Percentiles rank a stretch among this genome's conserved stretches.
These are phyloP conservation scores for Cornus suecica DNA, from an alignment of 148 eudicot species.

Conservation along the genomic window DNA sequence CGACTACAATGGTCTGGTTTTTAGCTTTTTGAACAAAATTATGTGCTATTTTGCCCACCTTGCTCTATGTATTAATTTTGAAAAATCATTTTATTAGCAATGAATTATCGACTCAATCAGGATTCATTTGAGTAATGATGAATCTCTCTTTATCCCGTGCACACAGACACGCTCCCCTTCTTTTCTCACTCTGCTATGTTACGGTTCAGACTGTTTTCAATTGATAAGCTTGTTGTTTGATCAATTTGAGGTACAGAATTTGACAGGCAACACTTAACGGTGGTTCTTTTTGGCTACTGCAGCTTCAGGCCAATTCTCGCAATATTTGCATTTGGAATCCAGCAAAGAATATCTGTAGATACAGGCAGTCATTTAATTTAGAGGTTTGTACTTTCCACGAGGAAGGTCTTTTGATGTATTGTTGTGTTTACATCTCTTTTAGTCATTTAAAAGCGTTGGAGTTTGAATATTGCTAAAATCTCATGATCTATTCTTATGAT, in stretches of 20 bases:
- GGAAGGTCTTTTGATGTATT: not conserved
- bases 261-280: not conserved
- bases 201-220: not conserved
- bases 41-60: not conserved
- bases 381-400: conserved; percentile 41
- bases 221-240: not conserved
- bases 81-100: not conserved
- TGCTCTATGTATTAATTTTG: not conserved
- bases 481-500: conserved; percentile 13
- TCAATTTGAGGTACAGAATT: not conserved
- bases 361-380: conserved; percentile 34
- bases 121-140: not conserved
- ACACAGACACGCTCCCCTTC: not conserved
- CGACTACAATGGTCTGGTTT: not conserved
- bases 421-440: not conserved
- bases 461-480: conserved; percentile 1
- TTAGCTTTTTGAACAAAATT: no score
- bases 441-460: not conserved
- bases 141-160: not conserved
- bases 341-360: conserved; percentile 35
- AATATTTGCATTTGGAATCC: conserved; percentile 31
- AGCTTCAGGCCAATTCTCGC: conserved; percentile 41
- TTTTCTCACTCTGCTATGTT: not conserved
- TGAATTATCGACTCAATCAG: not conserved
- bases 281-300: conserved; percentile 18